phyloP scores from a whole-genome alignment of 495 filamentous ascomycete genomes.

The Penicillium simplicissimum region DNA sequence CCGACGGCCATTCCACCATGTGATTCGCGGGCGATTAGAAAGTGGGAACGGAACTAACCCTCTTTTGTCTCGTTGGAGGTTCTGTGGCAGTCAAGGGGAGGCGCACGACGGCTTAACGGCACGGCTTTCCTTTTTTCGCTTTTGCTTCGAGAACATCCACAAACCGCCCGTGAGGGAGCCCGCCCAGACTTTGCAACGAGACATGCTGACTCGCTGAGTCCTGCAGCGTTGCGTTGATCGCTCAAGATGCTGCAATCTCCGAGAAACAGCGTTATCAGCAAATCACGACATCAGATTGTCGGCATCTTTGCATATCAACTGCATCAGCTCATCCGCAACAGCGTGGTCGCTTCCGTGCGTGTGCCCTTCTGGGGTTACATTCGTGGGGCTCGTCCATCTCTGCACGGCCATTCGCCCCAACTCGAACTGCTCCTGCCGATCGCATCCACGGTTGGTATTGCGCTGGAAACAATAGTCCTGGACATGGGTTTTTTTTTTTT shows the following conservation, averaged over 20 bases:
- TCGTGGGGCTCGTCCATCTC: constrained; percentile 15
- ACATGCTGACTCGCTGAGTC: not conserved
- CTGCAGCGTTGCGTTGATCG: not conserved
- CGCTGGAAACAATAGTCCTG: constrained; percentile 1
- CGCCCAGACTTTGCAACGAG: not conserved
- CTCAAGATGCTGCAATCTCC: not conserved
- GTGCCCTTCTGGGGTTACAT: constrained; percentile 38
- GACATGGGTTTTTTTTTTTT: not conserved
- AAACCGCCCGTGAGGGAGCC: not conserved
- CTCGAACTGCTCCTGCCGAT: constrained; percentile 22
- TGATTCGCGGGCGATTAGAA: constrained; percentile 18
- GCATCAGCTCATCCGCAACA: not conserved
- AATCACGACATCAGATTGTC: not conserved
- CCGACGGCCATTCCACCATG: constrained; percentile 5
- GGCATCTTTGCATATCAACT: not conserved
- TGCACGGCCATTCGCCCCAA: constrained; percentile 5
- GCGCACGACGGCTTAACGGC: not conserved
- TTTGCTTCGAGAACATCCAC: not conserved
- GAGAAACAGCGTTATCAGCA: no score
- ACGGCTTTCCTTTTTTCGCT: not conserved
- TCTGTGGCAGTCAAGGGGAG: no score
- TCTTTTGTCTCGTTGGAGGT: not conserved
- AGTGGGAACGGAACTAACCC: constrained; percentile 14
- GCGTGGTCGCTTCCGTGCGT: constrained; percentile 21
- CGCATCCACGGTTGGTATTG: constrained; percentile 24